phyloP scores from a whole-genome alignment of 192 early-diverging fungal genomes.

The Umbelopsis sp. region DNA sequence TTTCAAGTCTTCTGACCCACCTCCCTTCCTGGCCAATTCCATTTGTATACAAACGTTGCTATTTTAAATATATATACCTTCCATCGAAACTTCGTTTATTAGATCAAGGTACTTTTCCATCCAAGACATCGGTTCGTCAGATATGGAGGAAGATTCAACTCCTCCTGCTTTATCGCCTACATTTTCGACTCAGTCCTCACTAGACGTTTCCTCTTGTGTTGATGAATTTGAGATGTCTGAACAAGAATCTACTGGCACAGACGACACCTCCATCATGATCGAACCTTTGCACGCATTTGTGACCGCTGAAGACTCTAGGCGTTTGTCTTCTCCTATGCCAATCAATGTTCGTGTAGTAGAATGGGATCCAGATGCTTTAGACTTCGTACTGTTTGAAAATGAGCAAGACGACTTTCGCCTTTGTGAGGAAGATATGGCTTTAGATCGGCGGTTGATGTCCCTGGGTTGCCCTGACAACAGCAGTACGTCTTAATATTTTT shows the following conservation, averaged over 20 bases:
- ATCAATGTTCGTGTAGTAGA: not conserved
- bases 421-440: not conserved
- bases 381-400: not conserved
- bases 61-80: not conserved
- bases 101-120: not conserved
- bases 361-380: not conserved
- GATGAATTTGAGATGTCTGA: constrained; percentile 6
- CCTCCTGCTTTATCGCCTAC: constrained; percentile 8
- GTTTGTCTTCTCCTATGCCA: not conserved
- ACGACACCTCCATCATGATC: not conserved
- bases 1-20: constrained; percentile 6
- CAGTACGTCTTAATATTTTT: not conserved
- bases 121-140: not conserved
- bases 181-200: not conserved
- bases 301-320: not conserved
- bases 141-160: constrained; percentile 11
- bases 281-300: not conserved
- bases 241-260: not conserved
- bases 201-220: not conserved
- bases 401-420: not conserved
- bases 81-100: not conserved
- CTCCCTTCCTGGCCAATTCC: not conserved
- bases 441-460: not conserved
- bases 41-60: not conserved
- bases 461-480: not conserved